phyloP scores from a whole-genome alignment of 768 basidiomycete species.

The Tephrocybe sp. region DNA sequence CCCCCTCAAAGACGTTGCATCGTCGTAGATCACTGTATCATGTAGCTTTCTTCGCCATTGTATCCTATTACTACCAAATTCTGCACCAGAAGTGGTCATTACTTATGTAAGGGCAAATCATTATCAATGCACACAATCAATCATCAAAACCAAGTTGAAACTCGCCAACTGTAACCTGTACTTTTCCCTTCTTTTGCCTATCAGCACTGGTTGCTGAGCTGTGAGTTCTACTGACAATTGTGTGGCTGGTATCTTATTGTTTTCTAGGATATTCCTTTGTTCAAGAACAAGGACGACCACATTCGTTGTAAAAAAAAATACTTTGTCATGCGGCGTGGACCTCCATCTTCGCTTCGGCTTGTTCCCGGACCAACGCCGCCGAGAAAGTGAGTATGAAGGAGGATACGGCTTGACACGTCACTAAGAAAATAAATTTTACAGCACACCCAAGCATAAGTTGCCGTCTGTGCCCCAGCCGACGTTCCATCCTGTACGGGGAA shows the following conservation, averaged over 20 bases:
- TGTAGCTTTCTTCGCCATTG: constrained; percentile 15
- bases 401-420: neutral
- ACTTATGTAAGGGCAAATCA: constrained; percentile 3
- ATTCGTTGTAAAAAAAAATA: constrained; percentile 6
- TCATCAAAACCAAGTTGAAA: constrained; percentile 4
- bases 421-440: constrained; percentile 18
- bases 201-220: constrained; percentile 17
- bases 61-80: constrained; percentile 5
- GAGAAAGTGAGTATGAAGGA: constrained; percentile 35
- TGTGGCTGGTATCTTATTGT: neutral
- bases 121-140: neutral
- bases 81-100: constrained; percentile 3
- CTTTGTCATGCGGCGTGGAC: constrained; percentile 55
- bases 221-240: constrained; percentile 5
- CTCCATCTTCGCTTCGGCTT: constrained; percentile 65
- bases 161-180: neutral
- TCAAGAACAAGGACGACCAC: neutral
- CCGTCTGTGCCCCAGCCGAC: constrained; percentile 63
- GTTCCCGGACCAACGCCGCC: constrained; percentile 58
- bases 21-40: constrained; percentile 18
- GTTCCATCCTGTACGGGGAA: constrained; percentile 31
- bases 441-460: constrained; percentile 58
- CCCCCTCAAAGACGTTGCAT: constrained; percentile 38
- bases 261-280: neutral
- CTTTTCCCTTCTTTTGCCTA: neutral